Evolutionary conservation across 2,329 filamentous ascomycete species (phyloP).

Genomic region (Magnaporthales sp.): DNA sequence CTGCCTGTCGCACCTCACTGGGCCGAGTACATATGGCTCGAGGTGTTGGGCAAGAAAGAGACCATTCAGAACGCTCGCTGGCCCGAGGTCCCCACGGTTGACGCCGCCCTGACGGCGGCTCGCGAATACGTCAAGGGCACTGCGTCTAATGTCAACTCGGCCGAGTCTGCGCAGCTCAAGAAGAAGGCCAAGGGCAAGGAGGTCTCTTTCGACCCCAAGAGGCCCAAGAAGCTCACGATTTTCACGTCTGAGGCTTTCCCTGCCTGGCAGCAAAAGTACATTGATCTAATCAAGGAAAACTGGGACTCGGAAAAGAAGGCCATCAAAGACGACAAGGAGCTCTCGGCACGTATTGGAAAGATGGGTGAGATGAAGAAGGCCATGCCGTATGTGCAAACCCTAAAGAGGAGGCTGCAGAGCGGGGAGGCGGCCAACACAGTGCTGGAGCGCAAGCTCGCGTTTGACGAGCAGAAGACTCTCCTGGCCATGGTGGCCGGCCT

Average conservation of each 20-base stretch:
- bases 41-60: conserved; percentile 69
- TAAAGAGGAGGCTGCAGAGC: conserved; percentile 74
- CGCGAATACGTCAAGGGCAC: conserved; percentile 73
- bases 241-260: conserved; percentile 76
- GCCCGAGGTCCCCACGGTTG: conserved; percentile 58
- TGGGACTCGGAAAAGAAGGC: conserved; percentile 54
- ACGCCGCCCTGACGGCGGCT: conserved; percentile 64
- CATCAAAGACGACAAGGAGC: conserved; percentile 65
- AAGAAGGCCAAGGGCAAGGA: conserved; percentile 90
- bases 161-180: conserved; percentile 76
- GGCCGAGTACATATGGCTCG: conserved; percentile 89
- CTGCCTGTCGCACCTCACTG: conserved; percentile 86
- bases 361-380: conserved; percentile 90
- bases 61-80: conserved; percentile 75
- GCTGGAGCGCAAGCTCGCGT: conserved; percentile 75
- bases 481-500: conserved; percentile 70
- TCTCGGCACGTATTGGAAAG: conserved; percentile 73
- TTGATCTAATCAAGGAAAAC: conserved; percentile 65
- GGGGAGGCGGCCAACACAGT: conserved; percentile 61
- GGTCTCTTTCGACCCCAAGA: conserved; percentile 76
- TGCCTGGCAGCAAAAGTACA: conserved; percentile 84
- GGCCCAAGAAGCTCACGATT: conserved; percentile 85
- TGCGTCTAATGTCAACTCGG: conserved; percentile 73
- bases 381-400: conserved; percentile 86
- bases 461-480: conserved; percentile 74